Evolutionary conservation across 176 grass and related monocot species (phyloP).

Genomic region (Aegilops umbellulata): DNA sequence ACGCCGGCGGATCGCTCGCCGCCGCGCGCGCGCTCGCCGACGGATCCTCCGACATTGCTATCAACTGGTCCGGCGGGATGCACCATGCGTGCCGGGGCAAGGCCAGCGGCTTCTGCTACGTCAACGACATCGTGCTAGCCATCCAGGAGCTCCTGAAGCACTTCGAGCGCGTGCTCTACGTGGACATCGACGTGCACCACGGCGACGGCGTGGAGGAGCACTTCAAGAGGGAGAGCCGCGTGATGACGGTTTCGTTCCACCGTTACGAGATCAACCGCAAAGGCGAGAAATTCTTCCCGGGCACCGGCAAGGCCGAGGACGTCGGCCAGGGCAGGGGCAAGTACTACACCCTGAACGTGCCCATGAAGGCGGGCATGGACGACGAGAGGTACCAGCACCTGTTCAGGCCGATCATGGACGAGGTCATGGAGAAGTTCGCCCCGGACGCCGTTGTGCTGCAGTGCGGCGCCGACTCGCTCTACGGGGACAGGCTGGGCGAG

Average conservation of each 20-base stretch:
- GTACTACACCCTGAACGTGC: constrained; percentile 60
- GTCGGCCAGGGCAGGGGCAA: constrained; percentile 21
- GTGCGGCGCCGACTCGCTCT: constrained; percentile 42
- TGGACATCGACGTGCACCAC: constrained; percentile 95
- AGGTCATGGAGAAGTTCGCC: background rate
- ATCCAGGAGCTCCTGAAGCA: constrained; percentile 41
- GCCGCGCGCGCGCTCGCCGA: constrained; percentile 35
- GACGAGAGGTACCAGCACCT: constrained; percentile 26
- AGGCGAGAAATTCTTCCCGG: constrained; percentile 43
- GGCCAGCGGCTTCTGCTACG: constrained; percentile 66
- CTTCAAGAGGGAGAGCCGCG: constrained; percentile 42
- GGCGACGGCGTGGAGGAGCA: constrained; percentile 63
- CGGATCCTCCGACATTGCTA: constrained; percentile 44
- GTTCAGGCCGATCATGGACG: background rate
- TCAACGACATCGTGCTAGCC: constrained; percentile 76
- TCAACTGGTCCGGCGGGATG: constrained; percentile 66
- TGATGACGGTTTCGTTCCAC: constrained; percentile 80
- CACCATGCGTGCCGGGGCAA: constrained; percentile 48
- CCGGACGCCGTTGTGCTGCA: constrained; percentile 38
- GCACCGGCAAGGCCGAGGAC: constrained; percentile 19
- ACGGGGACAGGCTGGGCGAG: constrained; percentile 43
- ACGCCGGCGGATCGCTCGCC: constrained; percentile 49
- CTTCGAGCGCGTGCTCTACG: constrained; percentile 66
- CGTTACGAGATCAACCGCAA: background rate
- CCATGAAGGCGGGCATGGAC: constrained; percentile 50